phyloP scores from a whole-genome alignment of 495 filamentous ascomycete species.

The Aspergillus avenaceus region DNA sequence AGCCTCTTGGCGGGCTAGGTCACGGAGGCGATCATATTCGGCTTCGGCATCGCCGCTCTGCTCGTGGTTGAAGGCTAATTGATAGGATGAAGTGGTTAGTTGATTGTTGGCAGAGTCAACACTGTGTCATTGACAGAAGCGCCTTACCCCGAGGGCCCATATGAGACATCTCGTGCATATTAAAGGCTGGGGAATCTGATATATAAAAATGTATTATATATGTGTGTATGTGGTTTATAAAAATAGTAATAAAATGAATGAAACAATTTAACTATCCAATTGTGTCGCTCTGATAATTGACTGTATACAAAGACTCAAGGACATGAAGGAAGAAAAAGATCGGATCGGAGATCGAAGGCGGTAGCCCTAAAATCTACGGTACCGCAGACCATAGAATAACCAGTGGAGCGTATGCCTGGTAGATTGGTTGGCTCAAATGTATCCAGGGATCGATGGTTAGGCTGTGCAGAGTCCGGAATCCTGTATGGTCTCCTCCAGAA shows the following conservation, averaged over 20 bases:
- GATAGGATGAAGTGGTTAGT: not conserved
- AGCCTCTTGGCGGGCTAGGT: slow-evolving; percentile 74
- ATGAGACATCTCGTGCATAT: slow-evolving; percentile 61
- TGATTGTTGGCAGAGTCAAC: slow-evolving; percentile 2
- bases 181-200: slow-evolving; percentile 13
- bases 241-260: not conserved
- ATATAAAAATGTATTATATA: too few relatives aligned
- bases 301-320: not conserved
- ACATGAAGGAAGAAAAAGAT: slow-evolving; percentile 3
- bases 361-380: not conserved
- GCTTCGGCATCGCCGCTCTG: slow-evolving; percentile 63
- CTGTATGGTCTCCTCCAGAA: not conserved
- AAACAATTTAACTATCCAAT: not conserved
- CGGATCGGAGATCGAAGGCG: slow-evolving; percentile 8
- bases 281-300: not conserved
- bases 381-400: not conserved
- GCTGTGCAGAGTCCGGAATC: not conserved
- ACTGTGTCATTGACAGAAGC: not conserved
- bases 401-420: not conserved
- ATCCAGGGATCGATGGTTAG: not conserved
- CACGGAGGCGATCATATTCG: slow-evolving; percentile 90
- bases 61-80: slow-evolving; percentile 78
- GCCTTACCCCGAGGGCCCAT: slow-evolving; percentile 51
- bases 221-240: not conserved
- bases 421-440: not conserved